Percentiles rank a stretch among this genome's conserved stretches.
These are phyloP conservation scores for Leptomonas seymouri DNA, from an alignment of 208 protist genomes.

Conservation along the genomic window DNA sequence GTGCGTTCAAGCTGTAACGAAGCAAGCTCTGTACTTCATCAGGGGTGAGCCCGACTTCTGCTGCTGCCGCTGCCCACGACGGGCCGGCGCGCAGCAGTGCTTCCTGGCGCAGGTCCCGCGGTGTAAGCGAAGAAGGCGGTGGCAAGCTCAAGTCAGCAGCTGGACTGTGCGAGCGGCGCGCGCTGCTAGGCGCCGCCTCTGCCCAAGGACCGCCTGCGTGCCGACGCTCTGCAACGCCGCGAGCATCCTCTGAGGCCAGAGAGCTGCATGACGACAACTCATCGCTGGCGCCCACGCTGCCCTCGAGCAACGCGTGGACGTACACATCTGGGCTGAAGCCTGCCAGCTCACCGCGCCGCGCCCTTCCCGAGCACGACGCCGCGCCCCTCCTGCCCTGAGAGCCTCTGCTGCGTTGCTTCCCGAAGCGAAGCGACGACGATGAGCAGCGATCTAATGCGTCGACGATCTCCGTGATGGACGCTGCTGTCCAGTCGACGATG, in stretches of 20 bases:
- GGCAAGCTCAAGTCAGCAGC: no score
- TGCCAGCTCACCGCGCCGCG: background rate
- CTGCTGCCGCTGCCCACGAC: conserved; percentile 17
- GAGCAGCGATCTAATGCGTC: conserved; percentile 16
- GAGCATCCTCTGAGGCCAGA: no score
- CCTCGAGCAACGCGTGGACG: conserved; percentile 25
- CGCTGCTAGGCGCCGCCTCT: no score
- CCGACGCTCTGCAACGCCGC: no score
- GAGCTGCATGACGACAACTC: no score
- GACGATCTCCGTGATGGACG: conserved; percentile 26
- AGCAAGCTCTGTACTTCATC: conserved; percentile 20
- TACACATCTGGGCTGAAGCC: conserved; percentile 20
- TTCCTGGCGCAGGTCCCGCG: conserved; percentile 1
- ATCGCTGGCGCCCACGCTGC: background rate
- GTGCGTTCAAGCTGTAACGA: conserved; percentile 28
- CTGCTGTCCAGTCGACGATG: conserved; percentile 6
- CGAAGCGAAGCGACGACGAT: background rate
- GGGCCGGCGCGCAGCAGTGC: conserved; percentile 8
- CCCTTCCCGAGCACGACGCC: background rate
- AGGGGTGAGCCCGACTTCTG: conserved; percentile 24
- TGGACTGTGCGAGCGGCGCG: no score
- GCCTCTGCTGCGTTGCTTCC: background rate
- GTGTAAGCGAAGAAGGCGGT: no score
- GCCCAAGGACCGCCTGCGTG: no score
- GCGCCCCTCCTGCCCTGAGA: background rate